Evolutionary conservation across 2,329 filamentous ascomycete species (phyloP), one percentile per base, ranked within the genome.

Genomic region (Rachicladosporium sp.): DNA sequence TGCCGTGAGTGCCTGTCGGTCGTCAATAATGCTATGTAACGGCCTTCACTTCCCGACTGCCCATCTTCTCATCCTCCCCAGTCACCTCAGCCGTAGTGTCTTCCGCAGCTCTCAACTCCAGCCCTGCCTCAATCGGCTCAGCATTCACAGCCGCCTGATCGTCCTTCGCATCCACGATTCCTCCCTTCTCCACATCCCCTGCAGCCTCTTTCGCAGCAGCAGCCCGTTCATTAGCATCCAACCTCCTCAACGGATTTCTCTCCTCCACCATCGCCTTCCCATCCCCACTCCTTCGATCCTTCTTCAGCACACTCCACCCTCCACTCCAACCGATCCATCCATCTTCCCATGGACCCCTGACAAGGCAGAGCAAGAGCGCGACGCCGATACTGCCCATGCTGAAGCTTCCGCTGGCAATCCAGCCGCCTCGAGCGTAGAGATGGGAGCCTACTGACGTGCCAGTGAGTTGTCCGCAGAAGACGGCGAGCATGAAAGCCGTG

Each of bases 401-500:
- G 29, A 69, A 65, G 50, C 71, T 73, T 0, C 74, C 74, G 44
- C 67, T 71, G 10, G 62, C 62, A 2, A 69, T 60, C 76, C 76
- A 79, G 0, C 75, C 75, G 0, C 65, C 68, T 4, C 57, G 44
- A 4, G 70, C 71, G 52, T 74, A 79, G 9, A 78, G 56, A 33
- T 67, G 61, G 45, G 71, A 75, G 0, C 71, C 71, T 0, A 60
- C 65, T 7, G 64, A 59, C 2, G 69, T 72, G 0, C 83, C 83
- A 2, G 78, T 78, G 35, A 91, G 53, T 63, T 91, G 84, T 0
- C 84, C 84, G 21, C 72, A 76, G 51, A 89, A 89, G 0, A 74
- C 76, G 6, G 71, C 69, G 0, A 87, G 70, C 84, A 89, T 91
- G 52, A 86, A 91, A 1, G 78, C 81, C 0, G 83, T 87, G 54